A percentile compares a stretch with the other conserved stretches of the same genome.
Evolutionary conservation across 1,284 basidiomycete species (phyloP).

Genomic region (Wolfiporia cocos): DNA sequence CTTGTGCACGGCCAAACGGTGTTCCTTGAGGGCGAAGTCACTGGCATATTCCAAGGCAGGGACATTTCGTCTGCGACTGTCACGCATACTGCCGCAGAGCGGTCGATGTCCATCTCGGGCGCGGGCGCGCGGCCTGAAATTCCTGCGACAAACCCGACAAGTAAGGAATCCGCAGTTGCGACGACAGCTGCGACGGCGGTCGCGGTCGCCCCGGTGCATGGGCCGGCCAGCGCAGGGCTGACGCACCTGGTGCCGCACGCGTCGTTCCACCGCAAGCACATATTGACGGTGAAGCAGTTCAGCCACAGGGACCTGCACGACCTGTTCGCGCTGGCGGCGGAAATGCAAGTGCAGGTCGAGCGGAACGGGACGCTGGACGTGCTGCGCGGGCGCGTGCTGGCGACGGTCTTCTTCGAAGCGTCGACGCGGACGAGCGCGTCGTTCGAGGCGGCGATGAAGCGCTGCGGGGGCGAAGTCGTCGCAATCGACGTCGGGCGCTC

Average conservation of each 20-base stretch:
- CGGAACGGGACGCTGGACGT: slow-evolving; percentile 87
- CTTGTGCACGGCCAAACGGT: slow-evolving; percentile 89
- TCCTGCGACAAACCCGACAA: background rate
- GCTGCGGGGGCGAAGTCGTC: slow-evolving; percentile 94
- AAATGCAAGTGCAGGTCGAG: slow-evolving; percentile 96
- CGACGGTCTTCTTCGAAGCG: slow-evolving; percentile 97
- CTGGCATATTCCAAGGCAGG: slow-evolving; percentile 59
- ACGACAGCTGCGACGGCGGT: slow-evolving; percentile 5
- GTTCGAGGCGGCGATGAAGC: slow-evolving; percentile 99
- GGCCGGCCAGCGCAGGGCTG: slow-evolving; percentile 37
- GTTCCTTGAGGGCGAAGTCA: slow-evolving; percentile 85
- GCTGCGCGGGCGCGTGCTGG: slow-evolving; percentile 87
- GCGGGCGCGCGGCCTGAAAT: slow-evolving; percentile 17
- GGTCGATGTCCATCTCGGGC: slow-evolving; percentile 20
- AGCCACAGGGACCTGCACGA: slow-evolving; percentile 87
- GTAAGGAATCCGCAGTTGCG: background rate
- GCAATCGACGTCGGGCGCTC: slow-evolving; percentile 78
- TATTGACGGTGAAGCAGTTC: slow-evolving; percentile 94
- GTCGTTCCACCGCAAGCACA: slow-evolving; percentile 83
- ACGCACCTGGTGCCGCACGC: slow-evolving; percentile 49
- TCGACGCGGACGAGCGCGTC: slow-evolving; percentile 94
- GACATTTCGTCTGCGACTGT: slow-evolving; percentile 76
- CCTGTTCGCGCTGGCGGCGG: slow-evolving; percentile 92
- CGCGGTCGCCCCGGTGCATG: slow-evolving; percentile 18
- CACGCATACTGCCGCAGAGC: slow-evolving; percentile 37